Base-by-base conservation (phyloP, 106 monocot genomes). In the Apostasia shenzhenica region DNA sequence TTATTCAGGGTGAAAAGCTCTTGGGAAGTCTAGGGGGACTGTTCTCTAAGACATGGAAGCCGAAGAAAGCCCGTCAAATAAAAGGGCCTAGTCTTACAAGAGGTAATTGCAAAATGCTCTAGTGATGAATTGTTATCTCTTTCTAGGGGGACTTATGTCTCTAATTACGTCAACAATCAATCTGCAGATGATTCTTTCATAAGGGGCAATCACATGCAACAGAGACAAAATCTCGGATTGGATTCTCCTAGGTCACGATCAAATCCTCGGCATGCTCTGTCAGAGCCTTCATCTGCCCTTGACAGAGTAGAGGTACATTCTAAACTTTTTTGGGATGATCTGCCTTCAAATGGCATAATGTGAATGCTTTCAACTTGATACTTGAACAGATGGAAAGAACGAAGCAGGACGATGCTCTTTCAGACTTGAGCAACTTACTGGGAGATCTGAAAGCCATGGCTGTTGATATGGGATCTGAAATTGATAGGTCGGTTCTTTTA, bases 21-120 rank as follows among this genome's bases (percentile, higher is more conserved):
- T 70, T 92, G 80, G 88, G 85, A 38, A 88, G 78, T 72, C 82
- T 92, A 53, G 92, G 92, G 44, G 92, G 92, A 6, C 65, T 92
- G 1, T 92, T 92, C 51, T 88, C 92, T 0, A 85, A 63, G 71
- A 72, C 84, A 7, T 88, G 88, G 92, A 92, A 88, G 60, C 85
- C 92, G 39, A 88, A 81, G 69, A 88, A 79, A 63, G 63, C 65
- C 48, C 82, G 73, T 4, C 51, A 72, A 57, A 88, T 92, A 67
- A 84, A 83, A 66, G 92, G 92, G 3, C 88, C 92, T 44, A 47
- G 54, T 54, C 57, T 85, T 14, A 67, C 78, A 8, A 57, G 65
- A 81, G 85, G 92, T 85, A 88, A 60, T 5, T 44, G 7, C 41
- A 14, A n/a, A 48, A 37, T 7, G 46, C 6, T 47, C 66, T 2